Evolutionary conservation across 2,329 filamentous ascomycete species (phyloP), one percentile per base, ranked within the genome.

Genomic region (Aspergillus hiratsukae): DNA sequence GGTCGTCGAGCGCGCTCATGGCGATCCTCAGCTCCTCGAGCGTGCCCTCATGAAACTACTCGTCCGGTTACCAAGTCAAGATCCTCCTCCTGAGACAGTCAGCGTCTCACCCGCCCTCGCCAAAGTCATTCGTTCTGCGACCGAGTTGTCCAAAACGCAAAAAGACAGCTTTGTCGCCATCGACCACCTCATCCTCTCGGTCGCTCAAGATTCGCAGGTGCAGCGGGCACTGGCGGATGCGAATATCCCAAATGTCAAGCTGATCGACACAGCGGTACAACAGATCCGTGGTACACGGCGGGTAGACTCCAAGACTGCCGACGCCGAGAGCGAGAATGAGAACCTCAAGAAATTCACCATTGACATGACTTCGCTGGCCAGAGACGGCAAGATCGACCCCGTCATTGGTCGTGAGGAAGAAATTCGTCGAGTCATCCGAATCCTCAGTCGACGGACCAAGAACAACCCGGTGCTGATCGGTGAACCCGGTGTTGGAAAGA

Each of bases 401-500:
- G 93, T 97, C 72, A 97, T 97, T 76, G 93, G 93, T 45, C 85
- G 93, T 76, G 93, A 97, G 73, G 93, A 97, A 70, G 94, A 97
- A 74, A 97, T 97, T 67, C 83, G 93, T 68, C 83, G 93, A 68
- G 92, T 96, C 25, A 86, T 97, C 64, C 87, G 93, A 56, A 97
- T 97, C 62, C 80, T 97, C 60, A 96, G 91, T 37, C 84, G 94
- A 72, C 85, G 93, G 70, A 97, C 93, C 60, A 97, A 97, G 83
- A 97, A 99, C 81, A 99, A 99, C 76, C 94, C 94, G 1, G 93
- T 97, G 50, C 84, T 99, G 63, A 97, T 99, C 63, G 94, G 94
- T 78, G 92, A 97, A 72, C 93, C 94, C 37, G 94, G 94, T 86
- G 94, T 97, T 25, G 94, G 94, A 71, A 99, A 99, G 81, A 99